Percentiles rank a stretch among this genome's conserved stretches.
These are phyloP conservation scores for Hysterangium stoloniferum DNA, from an alignment of 768 basidiomycete genomes.

Conservation along the genomic window DNA sequence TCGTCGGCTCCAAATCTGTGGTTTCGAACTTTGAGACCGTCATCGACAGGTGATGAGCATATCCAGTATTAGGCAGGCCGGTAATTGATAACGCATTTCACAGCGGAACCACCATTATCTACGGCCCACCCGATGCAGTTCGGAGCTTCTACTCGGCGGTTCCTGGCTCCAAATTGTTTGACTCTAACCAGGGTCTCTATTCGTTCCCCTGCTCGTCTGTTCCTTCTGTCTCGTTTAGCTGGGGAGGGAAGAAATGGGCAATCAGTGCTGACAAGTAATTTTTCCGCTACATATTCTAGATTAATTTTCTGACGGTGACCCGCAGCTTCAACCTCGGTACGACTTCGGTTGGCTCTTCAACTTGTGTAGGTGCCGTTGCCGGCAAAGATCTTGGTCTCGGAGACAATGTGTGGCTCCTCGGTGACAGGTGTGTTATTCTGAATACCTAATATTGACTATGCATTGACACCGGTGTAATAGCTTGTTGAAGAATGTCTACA, in stretches of 20 bases:
- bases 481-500: conserved; percentile 29
- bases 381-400: conserved; percentile 25
- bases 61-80: neutral
- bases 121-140: conserved; percentile 16
- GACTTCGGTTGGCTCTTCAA: neutral
- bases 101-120: conserved; percentile 23
- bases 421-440: conserved; percentile 14
- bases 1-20: conserved; percentile 13
- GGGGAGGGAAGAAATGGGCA: conserved; percentile 3
- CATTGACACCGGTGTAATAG: conserved; percentile 7
- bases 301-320: neutral
- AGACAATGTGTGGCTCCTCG: conserved; percentile 24
- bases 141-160: conserved; percentile 20
- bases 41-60: conserved; percentile 22
- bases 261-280: neutral
- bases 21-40: conserved; percentile 20
- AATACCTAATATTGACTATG: neutral
- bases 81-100: conserved; percentile 5
- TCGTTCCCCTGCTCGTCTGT: conserved; percentile 4
- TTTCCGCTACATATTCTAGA: neutral
- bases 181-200: neutral
- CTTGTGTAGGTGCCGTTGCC: conserved; percentile 24
- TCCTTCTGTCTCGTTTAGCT: conserved; percentile 2
- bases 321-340: conserved; percentile 3
- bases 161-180: conserved; percentile 20